Base-by-base conservation (phyloP, 2,329 filamentous ascomycete species). In the Colletotrichum salicis region DNA sequence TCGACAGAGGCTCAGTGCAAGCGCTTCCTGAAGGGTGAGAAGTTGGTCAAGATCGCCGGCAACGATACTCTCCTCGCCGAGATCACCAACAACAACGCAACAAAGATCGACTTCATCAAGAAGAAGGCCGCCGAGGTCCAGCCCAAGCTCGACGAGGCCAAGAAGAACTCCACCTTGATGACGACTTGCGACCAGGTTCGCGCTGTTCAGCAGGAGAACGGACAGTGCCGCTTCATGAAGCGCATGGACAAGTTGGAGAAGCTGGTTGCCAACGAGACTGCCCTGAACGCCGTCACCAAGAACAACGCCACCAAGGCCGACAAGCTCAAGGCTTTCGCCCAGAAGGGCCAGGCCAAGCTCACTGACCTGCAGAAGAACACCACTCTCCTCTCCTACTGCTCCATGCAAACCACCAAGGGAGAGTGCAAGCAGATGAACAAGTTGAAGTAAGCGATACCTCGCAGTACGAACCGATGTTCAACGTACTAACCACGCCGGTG, bases 41-140 rank as follows among this genome's bases (percentile, higher is more conserved):
- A 75, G 51, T 54, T 80, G 41, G 74, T 81, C 65, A 74, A 77
- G 52, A 74, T 82, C 5, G 81, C 80, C 24, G 71, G 74, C 75
- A 84, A 84, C 76, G 71, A 76, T 7, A 83, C 82, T 41, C 74
- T 76, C 70, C 78, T 84, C 4, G 76, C 78, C 41, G 62, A 76
- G 60, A 71, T 78, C 57, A 78, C 79, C 58, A 73, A 81, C 27
- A 78, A 78, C 75, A 81, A 84, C 71, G 77, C 81, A 35, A 82
- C 82, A 57, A 78, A 78, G 71, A 77, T 79, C 5, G 79, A 77
- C 12, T 76, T 76, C 31, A 78, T 84, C 75, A 79, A 84, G 77
- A 77, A 80, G 67, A 81, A 83, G 75, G 81, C 80, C 2, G 75
- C 79, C 22, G 67, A 76, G 4, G 74, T 78, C 29, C 75, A 76